Percentiles rank a stretch among this genome's conserved stretches.
Conservation (phyloP, 116 monocot genomes). For the Iris pallida region DNA sequence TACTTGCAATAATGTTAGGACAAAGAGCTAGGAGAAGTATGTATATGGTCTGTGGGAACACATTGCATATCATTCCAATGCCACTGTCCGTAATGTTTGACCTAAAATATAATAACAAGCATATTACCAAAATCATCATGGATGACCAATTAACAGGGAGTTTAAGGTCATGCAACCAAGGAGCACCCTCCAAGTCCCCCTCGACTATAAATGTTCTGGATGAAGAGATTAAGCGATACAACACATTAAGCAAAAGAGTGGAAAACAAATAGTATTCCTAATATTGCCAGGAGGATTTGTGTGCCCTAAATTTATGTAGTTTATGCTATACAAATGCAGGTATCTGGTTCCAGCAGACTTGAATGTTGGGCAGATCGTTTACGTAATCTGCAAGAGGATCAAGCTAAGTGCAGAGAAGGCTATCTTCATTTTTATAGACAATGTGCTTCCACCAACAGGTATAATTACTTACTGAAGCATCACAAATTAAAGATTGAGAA, state of each 20-base stretch:
- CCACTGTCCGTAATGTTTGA: constrained; percentile 90
- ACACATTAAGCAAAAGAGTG: neutral
- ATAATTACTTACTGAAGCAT: constrained; percentile 7
- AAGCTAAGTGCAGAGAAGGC: constrained; percentile 83
- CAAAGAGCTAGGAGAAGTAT: constrained; percentile 86
- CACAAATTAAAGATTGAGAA: no score
- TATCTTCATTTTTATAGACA: constrained; percentile 85
- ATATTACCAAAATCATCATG: no score
- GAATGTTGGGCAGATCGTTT: constrained; percentile 86
- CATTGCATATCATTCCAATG: constrained; percentile 91
- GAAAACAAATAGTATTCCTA: neutral
- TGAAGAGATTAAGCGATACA: neutral
- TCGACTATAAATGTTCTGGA: no score
- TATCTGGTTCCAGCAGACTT: constrained; percentile 91
- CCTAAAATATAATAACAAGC: no score
- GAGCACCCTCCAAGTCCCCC: no score
- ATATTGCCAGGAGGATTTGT: neutral
- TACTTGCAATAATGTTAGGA: constrained; percentile 89
- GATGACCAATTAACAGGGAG: no score
- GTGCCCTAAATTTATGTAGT: neutral
- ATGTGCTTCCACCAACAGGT: constrained; percentile 81
- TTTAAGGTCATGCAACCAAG: no score
- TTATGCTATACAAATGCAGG: constrained; percentile 18
- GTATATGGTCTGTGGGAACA: constrained; percentile 55
- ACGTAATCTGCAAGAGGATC: constrained; percentile 84